Conservation (phyloP, 169 alveolate genomes). For the Eimeria nieschulzi region DNA sequence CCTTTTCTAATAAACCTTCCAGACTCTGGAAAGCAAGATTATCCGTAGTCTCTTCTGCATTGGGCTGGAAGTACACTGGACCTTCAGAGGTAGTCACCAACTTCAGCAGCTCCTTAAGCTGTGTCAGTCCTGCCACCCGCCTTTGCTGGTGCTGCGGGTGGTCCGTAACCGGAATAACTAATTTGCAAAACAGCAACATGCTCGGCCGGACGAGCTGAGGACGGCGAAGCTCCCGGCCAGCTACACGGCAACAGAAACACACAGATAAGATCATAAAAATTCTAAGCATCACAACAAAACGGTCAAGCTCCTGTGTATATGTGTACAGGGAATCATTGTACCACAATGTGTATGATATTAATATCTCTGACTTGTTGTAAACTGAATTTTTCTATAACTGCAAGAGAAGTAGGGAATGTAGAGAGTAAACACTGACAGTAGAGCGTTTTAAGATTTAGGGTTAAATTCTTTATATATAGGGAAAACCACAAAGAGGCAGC, state of each 20-base stretch:
- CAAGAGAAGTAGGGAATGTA: no score
- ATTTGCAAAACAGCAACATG: conserved; percentile 31
- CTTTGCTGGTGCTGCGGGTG: not conserved
- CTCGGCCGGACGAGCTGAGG: conserved; percentile 53
- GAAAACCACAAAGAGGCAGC: no score
- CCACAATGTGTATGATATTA: no score
- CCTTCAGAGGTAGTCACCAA: not conserved
- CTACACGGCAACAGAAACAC: conserved; percentile 29
- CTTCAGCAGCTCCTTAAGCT: conserved; percentile 31
- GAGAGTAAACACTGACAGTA: no score
- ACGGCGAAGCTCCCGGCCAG: conserved; percentile 19
- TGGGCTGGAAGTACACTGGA: conserved; percentile 46
- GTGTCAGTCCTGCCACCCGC: conserved; percentile 31
- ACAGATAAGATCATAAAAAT: not conserved
- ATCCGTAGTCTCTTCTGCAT: conserved; percentile 17
- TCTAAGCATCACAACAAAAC: not conserved
- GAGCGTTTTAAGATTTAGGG: no score
- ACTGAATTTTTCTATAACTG: no score
- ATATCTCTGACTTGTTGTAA: no score
- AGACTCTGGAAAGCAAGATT: conserved; percentile 11
- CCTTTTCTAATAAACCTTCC: conserved; percentile 16
- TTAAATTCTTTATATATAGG: no score
- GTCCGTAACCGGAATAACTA: conserved; percentile 19
- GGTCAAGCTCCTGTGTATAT: no score
- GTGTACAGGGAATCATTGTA: no score